These are phyloP conservation scores for Rhizopus microsporus DNA, from an alignment of 371 early-diverging fungal species.

Conservation along the genomic window DNA sequence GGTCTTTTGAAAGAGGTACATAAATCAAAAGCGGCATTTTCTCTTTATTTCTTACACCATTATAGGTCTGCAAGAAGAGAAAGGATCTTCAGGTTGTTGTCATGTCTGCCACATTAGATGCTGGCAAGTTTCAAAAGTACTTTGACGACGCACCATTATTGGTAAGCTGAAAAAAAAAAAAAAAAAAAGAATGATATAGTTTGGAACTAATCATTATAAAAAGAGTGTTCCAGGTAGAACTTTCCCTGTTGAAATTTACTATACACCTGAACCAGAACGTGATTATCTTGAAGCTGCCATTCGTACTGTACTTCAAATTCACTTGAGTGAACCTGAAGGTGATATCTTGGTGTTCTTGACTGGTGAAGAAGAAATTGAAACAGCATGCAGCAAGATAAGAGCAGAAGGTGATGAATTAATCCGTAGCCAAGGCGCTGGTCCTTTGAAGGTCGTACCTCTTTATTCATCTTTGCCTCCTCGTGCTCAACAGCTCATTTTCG, in stretches of 20 bases:
- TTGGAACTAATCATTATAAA: constrained; percentile 2
- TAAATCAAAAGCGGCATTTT: neutral
- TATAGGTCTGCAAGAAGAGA: constrained; percentile 55
- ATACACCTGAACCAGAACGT: constrained; percentile 84
- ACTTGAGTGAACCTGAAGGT: constrained; percentile 80
- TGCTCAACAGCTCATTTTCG: constrained; percentile 91
- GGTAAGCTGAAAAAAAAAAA: constrained; percentile 20
- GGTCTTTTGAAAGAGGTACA: constrained; percentile 20
- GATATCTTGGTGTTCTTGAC: constrained; percentile 93
- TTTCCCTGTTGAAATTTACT: constrained; percentile 90
- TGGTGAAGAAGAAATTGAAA: constrained; percentile 95
- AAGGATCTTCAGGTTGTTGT: constrained; percentile 59
- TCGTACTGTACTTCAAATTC: constrained; percentile 84
- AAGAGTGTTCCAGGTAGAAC: constrained; percentile 83
- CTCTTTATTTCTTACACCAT: neutral
- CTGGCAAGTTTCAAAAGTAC: constrained; percentile 63
- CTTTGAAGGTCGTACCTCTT: constrained; percentile 82
- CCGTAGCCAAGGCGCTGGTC: constrained; percentile 62
- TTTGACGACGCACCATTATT: constrained; percentile 59
- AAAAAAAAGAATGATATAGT: neutral
- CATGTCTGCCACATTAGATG: constrained; percentile 85
- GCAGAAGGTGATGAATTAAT: constrained; percentile 67
- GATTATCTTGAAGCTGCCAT: constrained; percentile 90
- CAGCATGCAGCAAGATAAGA: constrained; percentile 73
- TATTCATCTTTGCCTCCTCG: constrained; percentile 93